Evolutionary conservation across 768 basidiomycete genomes (phyloP).

Genomic region (Macrolepiota fuliginosa): DNA sequence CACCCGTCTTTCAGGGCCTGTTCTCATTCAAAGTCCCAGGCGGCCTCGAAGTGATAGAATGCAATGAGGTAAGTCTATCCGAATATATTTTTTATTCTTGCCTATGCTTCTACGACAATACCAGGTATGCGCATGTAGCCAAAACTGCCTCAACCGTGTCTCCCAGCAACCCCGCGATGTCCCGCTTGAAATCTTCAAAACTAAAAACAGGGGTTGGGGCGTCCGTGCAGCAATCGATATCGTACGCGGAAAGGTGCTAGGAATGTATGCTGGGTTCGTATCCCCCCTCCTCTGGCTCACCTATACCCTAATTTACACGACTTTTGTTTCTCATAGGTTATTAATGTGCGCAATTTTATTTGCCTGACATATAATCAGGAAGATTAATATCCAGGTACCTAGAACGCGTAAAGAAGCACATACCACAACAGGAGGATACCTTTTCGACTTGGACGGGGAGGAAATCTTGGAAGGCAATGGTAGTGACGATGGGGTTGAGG

Average conservation of each 20-base stretch:
- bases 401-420: conserved; percentile 45
- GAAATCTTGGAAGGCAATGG: conserved; percentile 31
- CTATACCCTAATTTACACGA: background rate
- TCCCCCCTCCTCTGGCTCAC: background rate
- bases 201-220: conserved; percentile 60
- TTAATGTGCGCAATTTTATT: conserved; percentile 9
- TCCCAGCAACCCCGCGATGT: conserved; percentile 56
- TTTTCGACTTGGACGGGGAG: conserved; percentile 65
- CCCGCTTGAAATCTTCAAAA: conserved; percentile 67
- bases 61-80: conserved; percentile 47
- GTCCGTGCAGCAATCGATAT: conserved; percentile 45
- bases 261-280: conserved; percentile 65
- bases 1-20: conserved; percentile 36
- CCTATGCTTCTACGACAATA: background rate
- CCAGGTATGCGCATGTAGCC: conserved; percentile 45
- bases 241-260: conserved; percentile 56
- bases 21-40: conserved; percentile 41
- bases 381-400: conserved; percentile 1
- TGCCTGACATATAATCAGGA: background rate
- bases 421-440: conserved; percentile 39
- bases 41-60: conserved; percentile 60
- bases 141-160: conserved; percentile 55
- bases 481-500: conserved; percentile 27
- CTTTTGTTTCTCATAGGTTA: background rate
- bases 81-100: background rate